Base-by-base conservation (phyloP, 768 basidiomycete species). In the Auriscalpium vulgare region DNA sequence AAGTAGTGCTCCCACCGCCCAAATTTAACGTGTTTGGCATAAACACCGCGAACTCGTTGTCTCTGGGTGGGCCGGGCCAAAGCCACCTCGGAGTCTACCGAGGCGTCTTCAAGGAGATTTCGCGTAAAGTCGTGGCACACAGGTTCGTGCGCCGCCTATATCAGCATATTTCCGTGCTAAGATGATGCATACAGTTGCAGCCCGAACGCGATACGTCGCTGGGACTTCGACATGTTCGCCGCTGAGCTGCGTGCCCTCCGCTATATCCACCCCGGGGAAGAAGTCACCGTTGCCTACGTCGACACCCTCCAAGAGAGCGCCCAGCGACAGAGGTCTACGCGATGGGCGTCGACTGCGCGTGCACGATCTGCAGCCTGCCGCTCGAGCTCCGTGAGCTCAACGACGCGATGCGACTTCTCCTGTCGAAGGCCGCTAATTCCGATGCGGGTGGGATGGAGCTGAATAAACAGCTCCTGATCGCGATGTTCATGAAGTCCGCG, bases 271-370 rank as follows among this genome's bases (percentile, higher is more conserved):
- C 55, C 59, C 17, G 69, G 67, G 13, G 72, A 74, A 59, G 67
- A 74, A 55, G 63, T 74, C 17, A 67, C 70, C 35, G 55, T 63
- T 50, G 50, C 62, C 4, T 76, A 72, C 62, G 62, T 60, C 49
- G 37, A 52, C 2, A 45, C 59, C 3, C 50, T 51, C 23, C 14
- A 44, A 10, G 19, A 63, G 16, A 51, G 54, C 11, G 56, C 66
- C 36, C 48, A 58, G 35, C 69, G 74, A 11, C 63, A 70, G 47
- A 56, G 17, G 64, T 65, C 0, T 74, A 74, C 58, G 68, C 63
- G 23, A 29, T 29, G 23, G 23, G 23, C 1, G 63, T 76, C 57
- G 50, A 50, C 10, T 75, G 74, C 61, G 54, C 62, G n/a, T 76
- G 74, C 56, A 16, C 48, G n/a, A 59, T 67, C 10, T 74, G 73